phyloP scores from a whole-genome alignment of 2,329 filamentous ascomycete species.

The Aureobasidium musti region DNA sequence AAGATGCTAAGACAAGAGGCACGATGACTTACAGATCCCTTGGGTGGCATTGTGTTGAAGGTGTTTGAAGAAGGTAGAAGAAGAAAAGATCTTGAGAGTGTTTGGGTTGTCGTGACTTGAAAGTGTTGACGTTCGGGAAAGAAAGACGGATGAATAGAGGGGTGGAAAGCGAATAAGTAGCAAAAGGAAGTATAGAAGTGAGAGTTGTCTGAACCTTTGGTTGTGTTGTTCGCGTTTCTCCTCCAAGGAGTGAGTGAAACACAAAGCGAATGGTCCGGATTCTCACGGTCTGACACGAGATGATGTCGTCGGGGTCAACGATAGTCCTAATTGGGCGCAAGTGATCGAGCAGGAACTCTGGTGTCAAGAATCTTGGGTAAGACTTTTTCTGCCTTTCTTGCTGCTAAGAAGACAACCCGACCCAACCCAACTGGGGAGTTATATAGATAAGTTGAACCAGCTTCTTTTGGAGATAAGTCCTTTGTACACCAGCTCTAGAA shows the following conservation, averaged over 20 bases:
- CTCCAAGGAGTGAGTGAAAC: neutral
- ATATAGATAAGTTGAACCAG: too few species aligned
- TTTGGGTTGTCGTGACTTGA: neutral
- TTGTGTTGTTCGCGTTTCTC: neutral
- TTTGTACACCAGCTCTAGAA: neutral
- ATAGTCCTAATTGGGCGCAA: neutral
- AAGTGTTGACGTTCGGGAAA: neutral
- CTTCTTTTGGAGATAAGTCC: neutral
- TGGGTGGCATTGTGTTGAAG: slow-evolving; percentile 24
- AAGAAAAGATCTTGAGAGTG: neutral
- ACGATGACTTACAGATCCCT: slow-evolving; percentile 21
- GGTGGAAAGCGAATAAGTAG: slow-evolving; percentile 1
- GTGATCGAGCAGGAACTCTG: neutral
- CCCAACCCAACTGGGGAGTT: neutral
- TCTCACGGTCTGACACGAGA: neutral
- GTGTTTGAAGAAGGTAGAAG: neutral
- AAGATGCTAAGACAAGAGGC: neutral
- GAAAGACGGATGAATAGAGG: slow-evolving; percentile 6
- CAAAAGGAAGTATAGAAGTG: neutral
- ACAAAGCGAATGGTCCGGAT: slow-evolving; percentile 1
- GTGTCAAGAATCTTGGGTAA: neutral
- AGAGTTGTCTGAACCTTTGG: neutral
- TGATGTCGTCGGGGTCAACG: slow-evolving; percentile 1
- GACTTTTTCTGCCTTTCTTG: neutral
- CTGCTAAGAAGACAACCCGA: neutral